A percentile compares a stretch with the other conserved stretches of the same genome.
phyloP scores from a whole-genome alignment of 306 rosid species.

The Castanea crenata region DNA sequence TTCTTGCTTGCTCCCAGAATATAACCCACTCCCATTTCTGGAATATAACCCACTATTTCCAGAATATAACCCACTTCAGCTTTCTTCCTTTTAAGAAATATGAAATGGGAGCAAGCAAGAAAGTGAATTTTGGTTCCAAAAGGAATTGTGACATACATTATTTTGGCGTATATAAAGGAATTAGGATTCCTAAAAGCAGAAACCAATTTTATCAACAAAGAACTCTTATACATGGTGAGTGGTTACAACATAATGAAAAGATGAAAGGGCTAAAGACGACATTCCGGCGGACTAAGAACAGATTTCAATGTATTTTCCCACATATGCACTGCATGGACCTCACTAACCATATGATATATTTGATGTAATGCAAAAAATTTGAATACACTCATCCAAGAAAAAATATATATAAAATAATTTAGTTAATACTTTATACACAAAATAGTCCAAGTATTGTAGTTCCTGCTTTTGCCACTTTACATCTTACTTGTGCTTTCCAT shows the following conservation, averaged over 20 bases:
- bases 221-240: background rate
- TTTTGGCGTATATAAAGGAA: background rate
- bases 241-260: background rate
- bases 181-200: background rate
- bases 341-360: background rate
- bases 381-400: too few relatives aligned
- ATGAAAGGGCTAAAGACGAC: background rate
- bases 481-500: background rate
- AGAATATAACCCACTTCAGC: background rate
- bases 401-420: background rate
- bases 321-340: background rate
- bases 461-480: conserved; percentile 15
- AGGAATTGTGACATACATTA: background rate
- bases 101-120: background rate
- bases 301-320: background rate
- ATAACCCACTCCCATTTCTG: too few relatives aligned
- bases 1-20: too few relatives aligned
- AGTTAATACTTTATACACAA: background rate
- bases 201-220: background rate
- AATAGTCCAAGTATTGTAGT: conserved; percentile 11
- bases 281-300: background rate
- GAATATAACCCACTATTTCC: background rate
- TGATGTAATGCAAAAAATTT: too few relatives aligned
- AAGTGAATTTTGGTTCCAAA: background rate
- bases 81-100: background rate